Conservation (phyloP, 2,329 filamentous ascomycete genomes). For the Arachnomyces sp. region DNA sequence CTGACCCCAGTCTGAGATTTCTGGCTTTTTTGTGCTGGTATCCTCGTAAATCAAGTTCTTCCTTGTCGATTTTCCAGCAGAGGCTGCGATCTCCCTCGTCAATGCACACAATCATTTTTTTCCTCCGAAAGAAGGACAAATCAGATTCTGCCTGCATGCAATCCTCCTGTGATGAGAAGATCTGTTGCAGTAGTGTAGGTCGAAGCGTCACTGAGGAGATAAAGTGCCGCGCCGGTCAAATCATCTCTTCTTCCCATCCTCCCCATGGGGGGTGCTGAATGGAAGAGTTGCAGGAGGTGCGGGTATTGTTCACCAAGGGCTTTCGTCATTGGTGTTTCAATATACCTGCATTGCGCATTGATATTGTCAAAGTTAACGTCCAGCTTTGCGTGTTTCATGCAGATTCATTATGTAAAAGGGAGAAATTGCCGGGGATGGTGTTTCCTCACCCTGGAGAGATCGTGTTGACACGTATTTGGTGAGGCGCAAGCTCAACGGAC, state of each 20-base stretch:
- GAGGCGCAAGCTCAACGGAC: slow-evolving; percentile 31
- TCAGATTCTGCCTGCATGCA: slow-evolving; percentile 31
- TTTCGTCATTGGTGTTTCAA: slow-evolving; percentile 37
- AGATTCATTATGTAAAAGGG: slow-evolving; percentile 13
- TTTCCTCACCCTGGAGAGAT: slow-evolving; percentile 26
- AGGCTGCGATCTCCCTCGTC: too few species aligned
- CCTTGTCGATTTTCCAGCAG: too few species aligned
- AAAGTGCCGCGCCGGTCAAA: slow-evolving; percentile 1
- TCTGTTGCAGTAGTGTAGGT: slow-evolving; percentile 38
- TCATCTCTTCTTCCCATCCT: slow-evolving; percentile 1
- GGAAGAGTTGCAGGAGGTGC: neutral
- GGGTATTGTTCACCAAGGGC: too few species aligned
- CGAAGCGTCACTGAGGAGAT: slow-evolving; percentile 34
- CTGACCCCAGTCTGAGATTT: too few species aligned
- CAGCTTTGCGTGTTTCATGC: slow-evolving; percentile 1
- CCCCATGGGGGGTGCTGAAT: slow-evolving; percentile 12
- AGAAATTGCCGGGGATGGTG: neutral
- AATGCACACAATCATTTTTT: too few species aligned
- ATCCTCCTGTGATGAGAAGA: slow-evolving; percentile 38
- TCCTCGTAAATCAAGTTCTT: too few species aligned
- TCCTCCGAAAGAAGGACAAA: too few species aligned
- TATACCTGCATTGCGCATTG: slow-evolving; percentile 33
- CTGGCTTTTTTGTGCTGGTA: too few species aligned
- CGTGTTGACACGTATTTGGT: slow-evolving; percentile 31
- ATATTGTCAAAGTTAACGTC: slow-evolving; percentile 18